phyloP scores from a whole-genome alignment of 345 rosid genomes.

The Cardiospermum halicacabum region DNA sequence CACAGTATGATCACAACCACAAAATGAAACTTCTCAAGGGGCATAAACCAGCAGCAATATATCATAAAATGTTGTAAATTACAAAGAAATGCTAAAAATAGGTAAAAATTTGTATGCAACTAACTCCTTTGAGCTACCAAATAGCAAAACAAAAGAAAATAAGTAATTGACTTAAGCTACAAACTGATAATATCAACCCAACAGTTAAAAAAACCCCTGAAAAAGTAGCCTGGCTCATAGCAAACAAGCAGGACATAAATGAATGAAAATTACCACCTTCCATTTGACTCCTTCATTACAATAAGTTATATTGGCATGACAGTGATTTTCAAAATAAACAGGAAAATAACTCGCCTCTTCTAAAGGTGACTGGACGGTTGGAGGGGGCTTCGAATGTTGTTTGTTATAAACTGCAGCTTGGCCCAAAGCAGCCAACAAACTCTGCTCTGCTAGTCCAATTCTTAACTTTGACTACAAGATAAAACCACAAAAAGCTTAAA shows the following conservation, averaged over 20 bases:
- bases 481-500: constrained; percentile 9
- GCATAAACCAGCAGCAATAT: no score
- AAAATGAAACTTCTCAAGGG: neutral
- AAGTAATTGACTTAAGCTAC: neutral
- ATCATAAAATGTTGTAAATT: neutral
- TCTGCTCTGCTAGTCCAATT: constrained; percentile 76
- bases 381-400: constrained; percentile 64
- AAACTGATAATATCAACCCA: neutral
- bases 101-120: no score
- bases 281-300: neutral
- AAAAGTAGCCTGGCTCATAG: no score
- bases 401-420: constrained; percentile 83
- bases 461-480: constrained; percentile 64
- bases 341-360: constrained; percentile 60
- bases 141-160: neutral
- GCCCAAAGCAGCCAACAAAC: constrained; percentile 88
- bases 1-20: neutral
- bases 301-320: neutral
- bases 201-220: no score
- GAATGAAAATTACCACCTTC: neutral
- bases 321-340: neutral
- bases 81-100: neutral
- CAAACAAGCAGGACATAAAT: neutral
- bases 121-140: neutral
- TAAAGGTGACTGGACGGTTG: constrained; percentile 62